A percentile compares a stretch with the other conserved stretches of the same genome.
phyloP scores from a whole-genome alignment of 129 eudicot species.

The Ambrosia artemisiifolia region DNA sequence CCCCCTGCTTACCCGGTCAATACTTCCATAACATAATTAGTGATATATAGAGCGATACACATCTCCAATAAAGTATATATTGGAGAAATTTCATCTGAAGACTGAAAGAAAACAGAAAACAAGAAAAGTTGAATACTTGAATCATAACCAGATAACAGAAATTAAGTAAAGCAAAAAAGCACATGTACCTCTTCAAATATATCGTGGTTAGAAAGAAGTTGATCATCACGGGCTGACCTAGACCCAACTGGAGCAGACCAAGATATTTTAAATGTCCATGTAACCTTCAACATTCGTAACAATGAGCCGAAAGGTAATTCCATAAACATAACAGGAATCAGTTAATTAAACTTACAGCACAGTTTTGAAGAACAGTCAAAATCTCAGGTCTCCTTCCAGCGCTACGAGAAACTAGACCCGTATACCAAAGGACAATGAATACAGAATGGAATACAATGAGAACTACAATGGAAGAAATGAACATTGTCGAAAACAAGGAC shows the following conservation, averaged over 20 bases:
- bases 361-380: constrained; percentile 79
- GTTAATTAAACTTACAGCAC: constrained; percentile 64
- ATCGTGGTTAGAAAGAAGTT: constrained; percentile 2
- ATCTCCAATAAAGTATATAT: constrained; percentile 95
- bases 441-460: constrained; percentile 78
- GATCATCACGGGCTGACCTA: constrained; percentile 33
- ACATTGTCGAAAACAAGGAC: constrained; percentile 73
- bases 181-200: constrained; percentile 76
- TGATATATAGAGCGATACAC: constrained; percentile 85
- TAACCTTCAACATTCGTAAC: too few relatives aligned
- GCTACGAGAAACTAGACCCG: constrained; percentile 91
- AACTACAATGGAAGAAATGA: constrained; percentile 66
- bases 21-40: constrained; percentile 86
- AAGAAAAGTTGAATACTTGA: too few relatives aligned
- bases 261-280: constrained; percentile 14
- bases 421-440: constrained; percentile 77
- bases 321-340: background rate
- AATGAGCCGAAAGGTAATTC: too few relatives aligned
- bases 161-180: too few relatives aligned
- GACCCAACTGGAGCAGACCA: constrained; percentile 92
- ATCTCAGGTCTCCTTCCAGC: constrained; percentile 76
- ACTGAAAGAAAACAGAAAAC: constrained; percentile 20
- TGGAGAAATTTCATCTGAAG: constrained; percentile 95
- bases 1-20: constrained; percentile 87
- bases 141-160: too few relatives aligned